Evolutionary conservation across 176 grass and related monocot genomes (phyloP).

Genomic region (Rhynchospora breviuscula): DNA sequence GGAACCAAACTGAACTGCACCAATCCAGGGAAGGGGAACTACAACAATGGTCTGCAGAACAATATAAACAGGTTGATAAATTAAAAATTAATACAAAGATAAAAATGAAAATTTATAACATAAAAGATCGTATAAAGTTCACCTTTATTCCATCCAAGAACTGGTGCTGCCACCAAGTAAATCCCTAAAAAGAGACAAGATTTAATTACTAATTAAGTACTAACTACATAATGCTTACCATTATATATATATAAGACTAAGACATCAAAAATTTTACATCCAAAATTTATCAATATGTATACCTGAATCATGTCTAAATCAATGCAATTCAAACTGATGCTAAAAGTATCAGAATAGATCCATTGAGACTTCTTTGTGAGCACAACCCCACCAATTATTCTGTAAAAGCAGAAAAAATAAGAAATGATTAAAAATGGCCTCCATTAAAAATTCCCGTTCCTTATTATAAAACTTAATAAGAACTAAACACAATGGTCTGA

Average conservation of each 20-base stretch:
- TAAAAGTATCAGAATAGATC: constrained; percentile 52
- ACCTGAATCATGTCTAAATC: constrained; percentile 61
- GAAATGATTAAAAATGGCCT: not conserved
- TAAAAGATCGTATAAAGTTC: constrained; percentile 3
- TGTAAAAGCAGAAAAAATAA: constrained; percentile 30
- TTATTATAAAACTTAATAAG: not conserved
- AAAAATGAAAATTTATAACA: constrained; percentile 13
- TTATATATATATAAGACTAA: not conserved
- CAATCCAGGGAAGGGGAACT: constrained; percentile 46
- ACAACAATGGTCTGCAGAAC: constrained; percentile 72
- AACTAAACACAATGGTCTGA: not conserved
- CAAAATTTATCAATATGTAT: constrained; percentile 10
- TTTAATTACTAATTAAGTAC: constrained; percentile 4
- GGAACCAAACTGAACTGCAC: constrained; percentile 83
- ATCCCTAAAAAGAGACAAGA: constrained; percentile 49
- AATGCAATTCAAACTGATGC: constrained; percentile 33
- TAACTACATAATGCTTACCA: not conserved
- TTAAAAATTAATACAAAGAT: constrained; percentile 20
- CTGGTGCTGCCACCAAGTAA: constrained; percentile 87
- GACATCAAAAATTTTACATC: not conserved
- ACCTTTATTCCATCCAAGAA: constrained; percentile 85
- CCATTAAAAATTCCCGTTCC: not conserved
- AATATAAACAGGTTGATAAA: constrained; percentile 17
- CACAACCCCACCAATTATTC: constrained; percentile 63
- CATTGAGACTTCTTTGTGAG: constrained; percentile 47